Percentiles rank a stretch among this genome's conserved stretches.
These are phyloP conservation scores for Bacterosira constricta DNA, from an alignment of 108 stramenopile genomes.

Conservation along the genomic window DNA sequence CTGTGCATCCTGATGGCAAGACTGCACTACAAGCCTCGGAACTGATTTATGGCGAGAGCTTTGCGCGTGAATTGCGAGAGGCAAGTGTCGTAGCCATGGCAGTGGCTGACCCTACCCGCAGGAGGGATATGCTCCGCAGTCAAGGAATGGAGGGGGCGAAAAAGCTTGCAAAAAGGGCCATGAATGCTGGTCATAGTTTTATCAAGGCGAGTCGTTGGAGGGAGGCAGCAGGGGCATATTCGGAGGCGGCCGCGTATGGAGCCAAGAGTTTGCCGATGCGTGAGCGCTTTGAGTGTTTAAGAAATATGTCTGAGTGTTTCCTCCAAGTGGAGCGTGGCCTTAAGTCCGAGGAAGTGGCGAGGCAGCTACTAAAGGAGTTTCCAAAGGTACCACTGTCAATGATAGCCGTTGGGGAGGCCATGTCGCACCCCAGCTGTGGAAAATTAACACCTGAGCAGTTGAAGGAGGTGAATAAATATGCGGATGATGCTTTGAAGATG, in stretches of 20 bases:
- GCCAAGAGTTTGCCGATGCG: background rate
- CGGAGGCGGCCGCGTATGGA: slow-evolving; percentile 15
- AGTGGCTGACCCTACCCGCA: slow-evolving; percentile 8
- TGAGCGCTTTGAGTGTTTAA: slow-evolving; percentile 19
- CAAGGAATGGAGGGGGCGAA: slow-evolving; percentile 5
- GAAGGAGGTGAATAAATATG: slow-evolving; percentile 8
- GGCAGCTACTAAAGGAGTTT: slow-evolving; percentile 12
- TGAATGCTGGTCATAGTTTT: slow-evolving; percentile 25
- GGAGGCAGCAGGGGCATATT: slow-evolving; percentile 19
- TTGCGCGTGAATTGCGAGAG: slow-evolving; percentile 14
- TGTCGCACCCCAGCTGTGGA: slow-evolving; percentile 13
- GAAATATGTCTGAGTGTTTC: slow-evolving; percentile 23
- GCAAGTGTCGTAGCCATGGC: slow-evolving; percentile 19
- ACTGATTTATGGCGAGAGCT: slow-evolving; percentile 6
- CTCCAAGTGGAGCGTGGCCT: slow-evolving; percentile 13
- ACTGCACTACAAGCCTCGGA: slow-evolving; percentile 11
- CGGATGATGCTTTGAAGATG: slow-evolving; percentile 11
- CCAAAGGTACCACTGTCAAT: slow-evolving; percentile 15
- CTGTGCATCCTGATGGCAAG: slow-evolving; percentile 6
- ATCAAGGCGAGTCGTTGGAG: slow-evolving; percentile 20
- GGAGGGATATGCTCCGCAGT: slow-evolving; percentile 18
- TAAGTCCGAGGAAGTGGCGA: slow-evolving; percentile 15
- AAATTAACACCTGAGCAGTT: slow-evolving; percentile 9
- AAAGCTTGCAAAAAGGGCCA: slow-evolving; percentile 14
- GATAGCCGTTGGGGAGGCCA: slow-evolving; percentile 13